Evolutionary conservation across 352 stramenopile genomes (phyloP).

Genomic region (Pythium rishiriense): DNA sequence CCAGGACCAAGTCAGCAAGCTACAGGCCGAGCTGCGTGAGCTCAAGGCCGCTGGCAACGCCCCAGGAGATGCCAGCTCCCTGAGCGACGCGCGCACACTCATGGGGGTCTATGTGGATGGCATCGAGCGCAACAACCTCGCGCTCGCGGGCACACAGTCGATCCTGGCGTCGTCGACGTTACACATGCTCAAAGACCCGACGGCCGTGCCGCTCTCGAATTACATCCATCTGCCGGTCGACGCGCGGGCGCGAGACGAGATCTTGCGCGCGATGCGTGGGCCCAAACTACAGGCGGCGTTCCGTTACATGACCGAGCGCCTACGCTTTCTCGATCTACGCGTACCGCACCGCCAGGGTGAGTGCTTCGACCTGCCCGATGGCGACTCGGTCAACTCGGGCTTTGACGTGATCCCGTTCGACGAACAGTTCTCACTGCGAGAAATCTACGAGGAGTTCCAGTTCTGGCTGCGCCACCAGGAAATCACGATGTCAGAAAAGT

Average conservation of each 20-base stretch:
- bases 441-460: slow-evolving; percentile 17
- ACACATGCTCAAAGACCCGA: not conserved
- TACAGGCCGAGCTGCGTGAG: slow-evolving; percentile 2
- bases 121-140: slow-evolving; percentile 14
- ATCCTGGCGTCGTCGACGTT: slow-evolving; percentile 14
- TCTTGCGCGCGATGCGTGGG: not conserved
- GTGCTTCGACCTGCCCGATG: slow-evolving; percentile 8
- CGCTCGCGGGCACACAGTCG: slow-evolving; percentile 18
- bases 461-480: slow-evolving; percentile 15
- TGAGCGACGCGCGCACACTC: slow-evolving; percentile 6
- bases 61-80: not conserved
- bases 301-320: slow-evolving; percentile 3
- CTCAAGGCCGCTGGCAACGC: not conserved
- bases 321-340: slow-evolving; percentile 8
- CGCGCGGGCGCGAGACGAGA: not conserved
- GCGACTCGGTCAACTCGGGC: not conserved
- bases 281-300: slow-evolving; percentile 8
- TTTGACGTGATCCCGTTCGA: slow-evolving; percentile 17
- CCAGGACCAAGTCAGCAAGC: slow-evolving; percentile 14
- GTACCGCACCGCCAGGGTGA: slow-evolving; percentile 4
- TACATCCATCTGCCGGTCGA: slow-evolving; percentile 22
- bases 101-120: not conserved
- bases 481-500: slow-evolving; percentile 16
- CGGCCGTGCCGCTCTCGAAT: slow-evolving; percentile 5
- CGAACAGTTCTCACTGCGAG: not conserved